These are phyloP conservation scores for Pseudogymnoascus sp. DNA, from an alignment of 2,329 filamentous ascomycete genomes.

Conservation along the genomic window DNA sequence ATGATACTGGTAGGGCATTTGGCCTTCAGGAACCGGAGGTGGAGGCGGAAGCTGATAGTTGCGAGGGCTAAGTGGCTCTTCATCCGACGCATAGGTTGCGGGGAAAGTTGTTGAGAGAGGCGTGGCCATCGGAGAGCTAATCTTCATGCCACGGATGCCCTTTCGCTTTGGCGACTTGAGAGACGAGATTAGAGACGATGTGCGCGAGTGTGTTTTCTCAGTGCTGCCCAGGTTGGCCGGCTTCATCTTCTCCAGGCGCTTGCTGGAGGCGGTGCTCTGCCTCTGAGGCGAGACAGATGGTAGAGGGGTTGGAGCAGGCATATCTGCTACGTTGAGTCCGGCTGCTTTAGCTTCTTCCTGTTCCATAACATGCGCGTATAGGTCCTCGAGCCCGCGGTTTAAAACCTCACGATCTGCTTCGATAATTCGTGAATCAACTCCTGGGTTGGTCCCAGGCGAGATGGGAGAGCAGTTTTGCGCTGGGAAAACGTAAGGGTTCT, in stretches of 20 bases:
- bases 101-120: conserved; percentile 53
- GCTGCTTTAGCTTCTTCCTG: conserved; percentile 64
- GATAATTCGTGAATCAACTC: conserved; percentile 70
- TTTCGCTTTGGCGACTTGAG: conserved; percentile 46
- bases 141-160: conserved; percentile 38
- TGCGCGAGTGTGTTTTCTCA: conserved; percentile 46
- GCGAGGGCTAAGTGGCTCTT: conserved; percentile 49
- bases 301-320: conserved; percentile 27
- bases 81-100: conserved; percentile 44
- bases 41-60: conserved; percentile 50
- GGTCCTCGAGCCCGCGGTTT: conserved; percentile 75
- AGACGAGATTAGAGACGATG: conserved; percentile 52
- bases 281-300: conserved; percentile 23
- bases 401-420: conserved; percentile 65
- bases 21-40: conserved; percentile 36
- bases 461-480: conserved; percentile 24
- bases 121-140: conserved; percentile 59
- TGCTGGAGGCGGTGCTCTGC: conserved; percentile 33
- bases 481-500: conserved; percentile 37
- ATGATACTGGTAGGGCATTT: conserved; percentile 1
- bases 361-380: conserved; percentile 89
- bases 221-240: conserved; percentile 29
- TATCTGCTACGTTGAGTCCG: conserved; percentile 41
- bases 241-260: conserved; percentile 39
- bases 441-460: conserved; percentile 44